These are phyloP conservation scores for Starmerella stellata DNA, from an alignment of 805 yeast species.

Conservation along the genomic window DNA sequence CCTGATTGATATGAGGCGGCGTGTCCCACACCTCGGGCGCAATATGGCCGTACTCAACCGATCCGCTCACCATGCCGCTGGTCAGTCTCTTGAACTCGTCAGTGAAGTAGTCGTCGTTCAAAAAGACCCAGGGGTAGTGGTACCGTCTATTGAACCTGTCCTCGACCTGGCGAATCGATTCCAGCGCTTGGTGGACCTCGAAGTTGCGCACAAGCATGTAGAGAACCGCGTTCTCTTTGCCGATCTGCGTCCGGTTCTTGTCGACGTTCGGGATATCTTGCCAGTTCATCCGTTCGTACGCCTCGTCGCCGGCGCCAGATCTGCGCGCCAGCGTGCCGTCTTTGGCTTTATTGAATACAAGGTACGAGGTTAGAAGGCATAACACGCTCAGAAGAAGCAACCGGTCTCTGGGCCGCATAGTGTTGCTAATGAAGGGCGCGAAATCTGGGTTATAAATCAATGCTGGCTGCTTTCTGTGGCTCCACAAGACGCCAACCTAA, in stretches of 20 bases:
- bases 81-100: slow-evolving; percentile 65
- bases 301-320: no score
- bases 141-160: slow-evolving; percentile 70
- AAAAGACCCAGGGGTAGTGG: slow-evolving; percentile 87
- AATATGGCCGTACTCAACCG: slow-evolving; percentile 56
- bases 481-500: no score
- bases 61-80: slow-evolving; percentile 53
- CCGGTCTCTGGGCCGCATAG: no score
- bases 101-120: slow-evolving; percentile 70
- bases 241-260: slow-evolving; percentile 25
- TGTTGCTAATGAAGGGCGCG: no score
- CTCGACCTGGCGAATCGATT: slow-evolving; percentile 69
- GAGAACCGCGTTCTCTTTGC: slow-evolving; percentile 64
- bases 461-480: no score
- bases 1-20: slow-evolving; percentile 52
- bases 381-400: no score
- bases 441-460: no score
- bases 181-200: slow-evolving; percentile 57
- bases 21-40: slow-evolving; percentile 73
- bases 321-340: no score
- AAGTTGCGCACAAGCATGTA: slow-evolving; percentile 74
- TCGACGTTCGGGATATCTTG: slow-evolving; percentile 12
- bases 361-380: no score
- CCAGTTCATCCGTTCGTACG: slow-evolving; percentile 16
- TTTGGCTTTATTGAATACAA: no score